Evolutionary conservation across 2,329 filamentous ascomycete species (phyloP).

Genomic region (Aphanoascus verrucosus): DNA sequence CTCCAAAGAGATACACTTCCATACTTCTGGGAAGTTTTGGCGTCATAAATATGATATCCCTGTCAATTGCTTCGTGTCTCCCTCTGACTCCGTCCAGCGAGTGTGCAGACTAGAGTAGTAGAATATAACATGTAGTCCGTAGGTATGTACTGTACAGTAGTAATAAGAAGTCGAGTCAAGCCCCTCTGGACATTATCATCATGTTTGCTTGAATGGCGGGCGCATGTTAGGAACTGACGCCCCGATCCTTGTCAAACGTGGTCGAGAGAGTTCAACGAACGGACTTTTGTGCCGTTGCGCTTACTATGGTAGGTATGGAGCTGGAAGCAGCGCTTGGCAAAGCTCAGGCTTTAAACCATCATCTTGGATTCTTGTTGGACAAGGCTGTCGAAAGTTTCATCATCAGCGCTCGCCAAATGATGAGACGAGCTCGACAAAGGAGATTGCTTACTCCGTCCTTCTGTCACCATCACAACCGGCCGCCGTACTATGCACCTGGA

Average conservation of each 20-base stretch:
- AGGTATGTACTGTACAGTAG: neutral
- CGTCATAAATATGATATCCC: too few relatives aligned
- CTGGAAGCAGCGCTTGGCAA: neutral
- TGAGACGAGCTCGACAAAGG: neutral
- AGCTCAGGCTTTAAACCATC: neutral
- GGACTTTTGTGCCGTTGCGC: neutral
- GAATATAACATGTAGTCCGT: neutral
- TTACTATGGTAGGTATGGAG: neutral
- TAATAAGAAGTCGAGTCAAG: neutral
- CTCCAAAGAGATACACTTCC: too few relatives aligned
- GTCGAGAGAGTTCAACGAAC: neutral
- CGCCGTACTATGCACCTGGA: too few relatives aligned
- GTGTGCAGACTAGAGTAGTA: too few relatives aligned
- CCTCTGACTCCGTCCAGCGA: too few relatives aligned
- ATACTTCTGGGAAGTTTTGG: too few relatives aligned
- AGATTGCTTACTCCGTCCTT: neutral
- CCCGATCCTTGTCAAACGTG: slow-evolving; percentile 5
- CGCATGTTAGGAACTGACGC: neutral
- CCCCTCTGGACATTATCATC: neutral
- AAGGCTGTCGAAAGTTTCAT: neutral
- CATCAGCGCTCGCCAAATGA: neutral
- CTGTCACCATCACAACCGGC: neutral
- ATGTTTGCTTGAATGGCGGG: neutral
- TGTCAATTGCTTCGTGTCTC: too few relatives aligned
- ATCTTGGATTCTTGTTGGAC: neutral